Evolutionary conservation across 441 rosid genomes (phyloP).

Genomic region (Populus hybrid): DNA sequence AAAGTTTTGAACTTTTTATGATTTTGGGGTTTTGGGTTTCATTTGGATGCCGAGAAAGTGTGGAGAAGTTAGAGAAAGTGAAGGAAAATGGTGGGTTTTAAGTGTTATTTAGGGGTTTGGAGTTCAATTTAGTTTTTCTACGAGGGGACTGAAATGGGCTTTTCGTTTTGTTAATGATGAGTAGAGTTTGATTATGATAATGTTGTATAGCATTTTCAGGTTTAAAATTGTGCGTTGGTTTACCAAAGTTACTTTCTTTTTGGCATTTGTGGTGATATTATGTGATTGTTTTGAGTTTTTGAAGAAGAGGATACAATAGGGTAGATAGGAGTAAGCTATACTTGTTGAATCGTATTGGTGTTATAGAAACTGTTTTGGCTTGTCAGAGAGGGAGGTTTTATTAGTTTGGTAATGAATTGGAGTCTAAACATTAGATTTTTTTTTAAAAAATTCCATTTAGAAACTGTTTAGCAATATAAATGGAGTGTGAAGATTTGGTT

Average conservation of each 20-base stretch:
- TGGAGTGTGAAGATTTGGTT: too few species aligned
- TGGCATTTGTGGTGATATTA: not conserved
- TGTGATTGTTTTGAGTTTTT: not conserved
- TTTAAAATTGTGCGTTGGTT: not conserved
- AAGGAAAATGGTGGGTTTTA: conserved; percentile 4
- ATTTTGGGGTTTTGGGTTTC: not conserved
- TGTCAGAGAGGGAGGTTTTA: not conserved
- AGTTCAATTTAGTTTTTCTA: not conserved
- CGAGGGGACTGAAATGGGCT: not conserved
- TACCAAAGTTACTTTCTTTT: not conserved
- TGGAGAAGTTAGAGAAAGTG: not conserved
- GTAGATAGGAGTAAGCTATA: not conserved
- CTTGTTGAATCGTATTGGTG: not conserved
- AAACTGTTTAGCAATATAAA: too few species aligned
- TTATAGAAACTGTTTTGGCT: not conserved
- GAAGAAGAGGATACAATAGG: not conserved
- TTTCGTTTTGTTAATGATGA: not conserved
- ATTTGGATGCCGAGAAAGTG: conserved; percentile 6
- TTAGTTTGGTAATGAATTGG: conserved; percentile 1
- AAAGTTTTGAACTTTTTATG: conserved; percentile 11
- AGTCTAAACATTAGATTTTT: not conserved
- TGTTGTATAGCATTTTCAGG: not conserved
- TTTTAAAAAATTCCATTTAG: too few species aligned
- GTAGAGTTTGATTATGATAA: not conserved
- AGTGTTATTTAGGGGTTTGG: not conserved